Base-by-base conservation (phyloP, 1,284 basidiomycete genomes). In the Boletus mariae region DNA sequence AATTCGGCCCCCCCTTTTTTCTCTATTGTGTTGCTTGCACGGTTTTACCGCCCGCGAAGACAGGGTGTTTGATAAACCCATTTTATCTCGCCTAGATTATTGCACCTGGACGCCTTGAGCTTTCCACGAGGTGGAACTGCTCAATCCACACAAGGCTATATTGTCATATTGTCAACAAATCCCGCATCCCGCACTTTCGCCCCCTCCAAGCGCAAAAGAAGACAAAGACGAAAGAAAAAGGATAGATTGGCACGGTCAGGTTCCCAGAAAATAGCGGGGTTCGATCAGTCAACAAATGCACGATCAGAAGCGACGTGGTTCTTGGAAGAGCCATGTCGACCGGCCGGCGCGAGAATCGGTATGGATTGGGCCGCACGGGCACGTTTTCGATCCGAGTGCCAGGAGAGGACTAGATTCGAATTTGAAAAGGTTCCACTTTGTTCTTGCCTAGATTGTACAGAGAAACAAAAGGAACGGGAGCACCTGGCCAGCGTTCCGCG, bases 361-460 rank as follows among this genome's bases (percentile, higher is more conserved):
- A 23, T 20, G 17, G 23, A 20, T 17, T 32, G 31, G 8, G 15
- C 6, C 35, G 35, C 8, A 43, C 42, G 4, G 23, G 15, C 42
- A 43, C 26, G 42, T 43, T 29, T 29, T 17, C 43, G 17, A n/a
- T 12, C 4, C 15, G 43, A 28, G 2, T 15, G 13, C 37, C 37
- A 17, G 10, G 35, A n/a, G 15, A n/a, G 35, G 35, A 20, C 15
- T 11, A 23, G 37, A 5, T 5, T 38, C 9, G 61, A 62, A 62
- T 62, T 62, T 62, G 57, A 60, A 64, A 62, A 51, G 29, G 55
- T 52, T 43, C 60, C 60, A 62, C 61, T 45, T 58, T 62, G 61
- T 47, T n/a, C 13, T 49, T 6, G 31, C 38, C 15, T n/a, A 29
- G 37, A 31, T 31, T 29, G 37, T 42, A 15, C 40, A 42, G 25